Percentiles rank a stretch among this genome's conserved stretches.
phyloP scores from a whole-genome alignment of 2,329 filamentous ascomycete species.

The Trichoderma simmonsii region DNA sequence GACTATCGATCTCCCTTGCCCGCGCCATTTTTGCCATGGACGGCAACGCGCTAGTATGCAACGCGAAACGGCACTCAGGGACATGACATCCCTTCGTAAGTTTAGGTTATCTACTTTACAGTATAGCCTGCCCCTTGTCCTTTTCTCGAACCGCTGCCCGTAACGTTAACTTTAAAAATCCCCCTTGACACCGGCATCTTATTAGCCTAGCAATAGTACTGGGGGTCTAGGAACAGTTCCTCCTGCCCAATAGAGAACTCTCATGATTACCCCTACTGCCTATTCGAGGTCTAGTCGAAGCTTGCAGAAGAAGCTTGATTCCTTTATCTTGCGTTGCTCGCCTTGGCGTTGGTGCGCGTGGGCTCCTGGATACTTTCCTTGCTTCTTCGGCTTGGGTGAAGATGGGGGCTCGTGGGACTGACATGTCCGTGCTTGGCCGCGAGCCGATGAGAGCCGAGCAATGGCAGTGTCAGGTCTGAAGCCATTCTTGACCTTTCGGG shows the following conservation, averaged over 20 bases:
- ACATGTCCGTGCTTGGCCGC: background rate
- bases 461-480: background rate
- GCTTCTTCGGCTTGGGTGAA: background rate
- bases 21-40: background rate
- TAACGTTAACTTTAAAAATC: conserved; percentile 12
- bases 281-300: background rate
- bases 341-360: background rate
- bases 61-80: background rate
- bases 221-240: background rate
- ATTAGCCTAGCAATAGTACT: background rate
- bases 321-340: background rate
- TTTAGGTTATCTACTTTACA: background rate
- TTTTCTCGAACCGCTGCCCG: background rate
- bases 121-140: background rate
- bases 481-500: background rate
- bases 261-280: background rate
- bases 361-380: background rate
- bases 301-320: background rate
- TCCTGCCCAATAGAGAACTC: background rate
- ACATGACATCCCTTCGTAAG: background rate
- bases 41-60: background rate
- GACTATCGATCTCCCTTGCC: background rate
- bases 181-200: background rate
- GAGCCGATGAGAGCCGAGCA: background rate
- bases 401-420: background rate